Conservation (phyloP, 345 rosid genomes). For the Eucalyptus melliodora region DNA sequence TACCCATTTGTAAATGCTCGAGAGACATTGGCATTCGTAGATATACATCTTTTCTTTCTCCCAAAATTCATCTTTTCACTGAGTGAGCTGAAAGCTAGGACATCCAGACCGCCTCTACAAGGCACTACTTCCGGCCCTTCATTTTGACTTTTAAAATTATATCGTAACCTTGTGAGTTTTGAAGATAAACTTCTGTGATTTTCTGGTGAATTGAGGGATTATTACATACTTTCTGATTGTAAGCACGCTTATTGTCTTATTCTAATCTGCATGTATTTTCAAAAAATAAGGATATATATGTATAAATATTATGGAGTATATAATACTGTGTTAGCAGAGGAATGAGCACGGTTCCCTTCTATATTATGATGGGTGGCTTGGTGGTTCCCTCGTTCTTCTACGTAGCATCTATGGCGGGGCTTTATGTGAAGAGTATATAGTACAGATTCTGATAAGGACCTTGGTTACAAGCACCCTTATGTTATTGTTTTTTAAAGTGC, state of each 20-base stretch:
- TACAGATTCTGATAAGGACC: background rate
- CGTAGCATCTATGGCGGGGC: background rate
- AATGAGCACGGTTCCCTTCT: background rate
- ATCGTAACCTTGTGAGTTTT: background rate
- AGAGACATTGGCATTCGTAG: background rate
- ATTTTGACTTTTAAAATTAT: too few relatives aligned
- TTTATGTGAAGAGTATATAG: background rate
- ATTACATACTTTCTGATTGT: background rate
- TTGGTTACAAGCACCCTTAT: background rate
- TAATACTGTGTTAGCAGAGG: background rate
- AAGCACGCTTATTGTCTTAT: background rate
- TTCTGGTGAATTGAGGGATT: background rate
- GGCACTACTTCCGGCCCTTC: background rate
- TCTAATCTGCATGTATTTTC: too few relatives aligned
- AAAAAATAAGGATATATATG: too few relatives aligned
- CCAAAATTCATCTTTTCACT: background rate
- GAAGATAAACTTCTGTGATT: background rate
- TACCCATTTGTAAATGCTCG: background rate
- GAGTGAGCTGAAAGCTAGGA: background rate
- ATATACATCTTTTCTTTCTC: background rate
- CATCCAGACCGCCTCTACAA: background rate
- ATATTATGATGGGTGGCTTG: background rate
- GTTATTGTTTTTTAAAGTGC: background rate
- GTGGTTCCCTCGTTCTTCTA: background rate
- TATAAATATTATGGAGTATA: background rate